Conservation (phyloP, 106 monocot species). For the Dactylorhiza incarnata region DNA sequence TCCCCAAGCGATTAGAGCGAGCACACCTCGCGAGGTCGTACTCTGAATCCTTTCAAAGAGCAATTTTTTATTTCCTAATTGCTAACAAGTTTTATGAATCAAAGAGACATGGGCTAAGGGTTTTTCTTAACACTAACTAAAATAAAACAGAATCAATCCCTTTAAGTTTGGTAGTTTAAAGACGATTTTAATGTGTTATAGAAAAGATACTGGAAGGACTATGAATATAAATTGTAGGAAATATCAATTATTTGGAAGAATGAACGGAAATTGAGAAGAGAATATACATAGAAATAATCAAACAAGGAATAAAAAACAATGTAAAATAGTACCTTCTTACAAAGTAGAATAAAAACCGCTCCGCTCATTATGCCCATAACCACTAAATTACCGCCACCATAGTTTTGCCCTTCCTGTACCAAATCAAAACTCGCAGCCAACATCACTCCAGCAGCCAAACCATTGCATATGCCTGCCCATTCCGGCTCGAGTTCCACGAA, state of each 20-base stretch:
- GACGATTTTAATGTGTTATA: neutral
- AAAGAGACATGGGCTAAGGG: neutral
- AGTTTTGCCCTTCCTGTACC: constrained; percentile 82
- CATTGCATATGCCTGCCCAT: constrained; percentile 96
- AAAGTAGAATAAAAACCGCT: constrained; percentile 92
- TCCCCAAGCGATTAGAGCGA: too few species aligned
- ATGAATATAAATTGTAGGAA: neutral
- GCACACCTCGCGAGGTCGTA: too few species aligned
- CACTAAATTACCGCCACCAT: constrained; percentile 69
- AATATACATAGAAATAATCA: neutral
- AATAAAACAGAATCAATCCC: neutral
- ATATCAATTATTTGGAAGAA: neutral
- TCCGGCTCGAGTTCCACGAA: constrained; percentile 92
- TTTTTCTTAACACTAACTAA: too few species aligned
- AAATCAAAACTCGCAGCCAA: constrained; percentile 97
- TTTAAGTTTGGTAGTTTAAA: neutral
- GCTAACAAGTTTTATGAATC: neutral
- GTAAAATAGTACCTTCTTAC: constrained; percentile 66
- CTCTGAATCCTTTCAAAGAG: too few species aligned
- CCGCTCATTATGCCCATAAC: constrained; percentile 78
- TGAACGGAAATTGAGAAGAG: neutral
- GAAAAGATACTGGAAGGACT: neutral
- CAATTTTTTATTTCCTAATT: too few species aligned
- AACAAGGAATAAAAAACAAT: neutral
- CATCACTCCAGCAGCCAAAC: constrained; percentile 96